Conservation (phyloP, 331 rosid genomes). For the Rosa hybrid region DNA sequence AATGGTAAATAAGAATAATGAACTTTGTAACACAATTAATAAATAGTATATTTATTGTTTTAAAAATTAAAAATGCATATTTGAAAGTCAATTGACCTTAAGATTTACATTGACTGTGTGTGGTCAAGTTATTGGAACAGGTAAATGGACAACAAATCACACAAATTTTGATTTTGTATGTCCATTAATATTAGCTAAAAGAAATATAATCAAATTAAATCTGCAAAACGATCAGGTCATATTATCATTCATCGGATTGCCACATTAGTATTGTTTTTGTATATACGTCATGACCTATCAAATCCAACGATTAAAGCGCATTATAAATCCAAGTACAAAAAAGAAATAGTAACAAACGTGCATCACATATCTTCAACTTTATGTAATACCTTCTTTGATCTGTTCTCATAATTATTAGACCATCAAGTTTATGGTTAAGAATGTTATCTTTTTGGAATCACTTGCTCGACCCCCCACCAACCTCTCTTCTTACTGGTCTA, state of each 20-base stretch:
- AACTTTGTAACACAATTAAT: too few relatives aligned
- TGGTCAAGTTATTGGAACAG: too few relatives aligned
- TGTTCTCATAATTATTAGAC: not conserved
- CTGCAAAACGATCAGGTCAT: conserved; percentile 4
- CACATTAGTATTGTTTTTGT: not conserved
- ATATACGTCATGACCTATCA: conserved; percentile 12
- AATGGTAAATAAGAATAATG: not conserved
- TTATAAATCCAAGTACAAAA: not conserved
- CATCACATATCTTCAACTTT: conserved; percentile 18
- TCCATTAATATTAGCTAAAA: too few relatives aligned
- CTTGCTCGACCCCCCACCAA: conserved; percentile 31
- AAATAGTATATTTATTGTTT: too few relatives aligned
- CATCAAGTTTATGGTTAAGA: conserved; percentile 9
- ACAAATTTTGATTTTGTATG: too few relatives aligned
- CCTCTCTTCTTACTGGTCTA: conserved; percentile 12
- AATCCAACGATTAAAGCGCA: conserved; percentile 7
- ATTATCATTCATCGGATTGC: not conserved
- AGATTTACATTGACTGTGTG: too few relatives aligned
- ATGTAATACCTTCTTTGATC: not conserved
- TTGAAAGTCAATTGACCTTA: too few relatives aligned
- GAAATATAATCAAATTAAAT: too few relatives aligned
- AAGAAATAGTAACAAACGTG: conserved; percentile 22
- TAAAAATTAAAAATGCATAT: too few relatives aligned
- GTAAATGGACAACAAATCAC: too few relatives aligned
- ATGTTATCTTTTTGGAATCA: conserved; percentile 35